Conservation (phyloP, 2,329 filamentous ascomycete species). For the Exophiala dermatitidis region DNA sequence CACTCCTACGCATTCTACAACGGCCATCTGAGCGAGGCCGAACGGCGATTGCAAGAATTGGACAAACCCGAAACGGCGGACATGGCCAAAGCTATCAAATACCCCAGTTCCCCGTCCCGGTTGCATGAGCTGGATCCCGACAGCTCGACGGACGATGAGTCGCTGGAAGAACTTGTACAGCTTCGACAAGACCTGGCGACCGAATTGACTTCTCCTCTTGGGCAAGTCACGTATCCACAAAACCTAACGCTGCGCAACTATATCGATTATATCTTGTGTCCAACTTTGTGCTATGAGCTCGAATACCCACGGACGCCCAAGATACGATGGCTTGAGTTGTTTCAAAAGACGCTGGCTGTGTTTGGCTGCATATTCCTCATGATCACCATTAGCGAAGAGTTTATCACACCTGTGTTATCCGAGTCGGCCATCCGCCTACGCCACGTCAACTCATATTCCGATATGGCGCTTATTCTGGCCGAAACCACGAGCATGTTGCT, state of each 20-base stretch:
- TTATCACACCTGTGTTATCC: slow-evolving; percentile 81
- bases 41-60: slow-evolving; percentile 69
- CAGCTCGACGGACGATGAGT: slow-evolving; percentile 31
- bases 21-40: slow-evolving; percentile 82
- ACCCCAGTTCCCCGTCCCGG: slow-evolving; percentile 51
- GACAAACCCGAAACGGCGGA: slow-evolving; percentile 55
- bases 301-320: slow-evolving; percentile 77
- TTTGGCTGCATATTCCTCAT: slow-evolving; percentile 96
- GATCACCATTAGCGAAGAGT: slow-evolving; percentile 85
- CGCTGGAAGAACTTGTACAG: slow-evolving; percentile 52
- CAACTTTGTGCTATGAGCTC: slow-evolving; percentile 93
- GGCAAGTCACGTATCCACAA: slow-evolving; percentile 78
- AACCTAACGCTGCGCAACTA: slow-evolving; percentile 83
- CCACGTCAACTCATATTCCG: slow-evolving; percentile 43
- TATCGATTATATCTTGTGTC: slow-evolving; percentile 79
- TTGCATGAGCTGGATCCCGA: slow-evolving; percentile 26
- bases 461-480: slow-evolving; percentile 70
- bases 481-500: slow-evolving; percentile 87
- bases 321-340: slow-evolving; percentile 73
- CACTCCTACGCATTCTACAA: slow-evolving; percentile 99
- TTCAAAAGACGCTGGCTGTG: slow-evolving; percentile 77
- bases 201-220: slow-evolving; percentile 84
- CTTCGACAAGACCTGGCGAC: slow-evolving; percentile 80
- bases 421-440: slow-evolving; percentile 58
- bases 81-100: slow-evolving; percentile 65